A percentile compares a stretch with the other conserved stretches of the same genome.
Conservation (phyloP, 2,329 filamentous ascomycete species). For the Colletotrichum paranaense region DNA sequence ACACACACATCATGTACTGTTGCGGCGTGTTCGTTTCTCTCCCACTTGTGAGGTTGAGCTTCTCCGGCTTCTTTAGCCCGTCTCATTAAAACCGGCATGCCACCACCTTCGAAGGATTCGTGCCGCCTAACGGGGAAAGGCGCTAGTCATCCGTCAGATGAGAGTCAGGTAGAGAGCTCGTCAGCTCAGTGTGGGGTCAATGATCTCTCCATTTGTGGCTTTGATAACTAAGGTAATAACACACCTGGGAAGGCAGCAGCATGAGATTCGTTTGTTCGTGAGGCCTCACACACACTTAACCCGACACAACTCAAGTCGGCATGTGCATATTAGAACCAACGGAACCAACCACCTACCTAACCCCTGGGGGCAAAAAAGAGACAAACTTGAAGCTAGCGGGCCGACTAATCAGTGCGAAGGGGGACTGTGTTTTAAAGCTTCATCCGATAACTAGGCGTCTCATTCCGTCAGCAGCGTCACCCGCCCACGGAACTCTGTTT, state of each 20-base stretch:
- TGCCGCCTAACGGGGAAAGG: background rate
- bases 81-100: background rate
- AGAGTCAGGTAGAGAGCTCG: background rate
- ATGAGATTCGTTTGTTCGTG: background rate
- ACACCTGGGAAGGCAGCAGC: background rate
- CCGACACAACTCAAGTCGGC: background rate
- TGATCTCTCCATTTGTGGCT: conserved; percentile 17
- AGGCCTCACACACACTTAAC: background rate
- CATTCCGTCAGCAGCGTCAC: conserved; percentile 33
- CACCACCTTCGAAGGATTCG: conserved; percentile 9
- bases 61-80: background rate
- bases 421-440: conserved; percentile 22
- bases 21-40: background rate
- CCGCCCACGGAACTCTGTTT: conserved; percentile 33
- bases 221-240: conserved; percentile 1
- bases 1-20: background rate
- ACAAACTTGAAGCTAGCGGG: conserved; percentile 10
- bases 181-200: conserved; percentile 19
- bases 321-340: background rate
- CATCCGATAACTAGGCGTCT: conserved; percentile 26
- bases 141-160: background rate
- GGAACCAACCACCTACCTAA: background rate
- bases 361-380: background rate
- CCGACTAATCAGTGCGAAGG: conserved; percentile 15
- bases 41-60: too few relatives aligned